Conservation (phyloP, 139 green algal genomes). For the Zygnema cylindricum region DNA sequence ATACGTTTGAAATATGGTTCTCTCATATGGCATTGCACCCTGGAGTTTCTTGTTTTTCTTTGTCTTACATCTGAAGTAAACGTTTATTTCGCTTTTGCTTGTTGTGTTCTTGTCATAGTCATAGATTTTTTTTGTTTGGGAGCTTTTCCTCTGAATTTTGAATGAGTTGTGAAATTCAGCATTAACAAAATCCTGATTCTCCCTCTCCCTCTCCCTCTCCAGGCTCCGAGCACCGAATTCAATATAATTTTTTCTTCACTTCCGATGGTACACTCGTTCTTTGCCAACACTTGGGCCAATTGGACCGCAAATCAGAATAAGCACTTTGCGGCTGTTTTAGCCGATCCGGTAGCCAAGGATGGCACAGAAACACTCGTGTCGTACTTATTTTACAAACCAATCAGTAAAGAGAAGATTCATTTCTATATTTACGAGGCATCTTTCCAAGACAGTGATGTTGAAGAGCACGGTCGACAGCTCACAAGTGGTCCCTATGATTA, state of each 20-base stretch:
- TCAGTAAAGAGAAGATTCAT: not conserved
- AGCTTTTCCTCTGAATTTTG: not conserved
- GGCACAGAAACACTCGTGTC: not conserved
- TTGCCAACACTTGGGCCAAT: not conserved
- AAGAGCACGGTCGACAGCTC: not conserved
- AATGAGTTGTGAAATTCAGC: too few species aligned
- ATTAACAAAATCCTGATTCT: too few species aligned
- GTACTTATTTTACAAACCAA: not conserved
- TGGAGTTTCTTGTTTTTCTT: too few species aligned
- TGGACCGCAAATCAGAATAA: not conserved
- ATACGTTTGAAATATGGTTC: too few species aligned
- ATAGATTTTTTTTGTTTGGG: too few species aligned
- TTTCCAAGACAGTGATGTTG: not conserved
- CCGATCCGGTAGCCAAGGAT: not conserved
- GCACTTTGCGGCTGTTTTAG: not conserved
- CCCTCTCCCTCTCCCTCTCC: too few species aligned
- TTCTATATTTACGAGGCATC: not conserved
- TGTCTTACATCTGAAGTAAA: too few species aligned
- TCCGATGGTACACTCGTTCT: not conserved
- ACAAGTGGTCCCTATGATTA: too few species aligned
- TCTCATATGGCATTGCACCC: too few species aligned
- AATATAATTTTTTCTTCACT: not conserved
- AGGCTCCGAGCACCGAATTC: not conserved
- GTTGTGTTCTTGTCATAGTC: too few species aligned
- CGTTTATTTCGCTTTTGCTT: too few species aligned